These are phyloP conservation scores for Corylus heterophylla DNA, from an alignment of 306 rosid species.

Conservation along the genomic window DNA sequence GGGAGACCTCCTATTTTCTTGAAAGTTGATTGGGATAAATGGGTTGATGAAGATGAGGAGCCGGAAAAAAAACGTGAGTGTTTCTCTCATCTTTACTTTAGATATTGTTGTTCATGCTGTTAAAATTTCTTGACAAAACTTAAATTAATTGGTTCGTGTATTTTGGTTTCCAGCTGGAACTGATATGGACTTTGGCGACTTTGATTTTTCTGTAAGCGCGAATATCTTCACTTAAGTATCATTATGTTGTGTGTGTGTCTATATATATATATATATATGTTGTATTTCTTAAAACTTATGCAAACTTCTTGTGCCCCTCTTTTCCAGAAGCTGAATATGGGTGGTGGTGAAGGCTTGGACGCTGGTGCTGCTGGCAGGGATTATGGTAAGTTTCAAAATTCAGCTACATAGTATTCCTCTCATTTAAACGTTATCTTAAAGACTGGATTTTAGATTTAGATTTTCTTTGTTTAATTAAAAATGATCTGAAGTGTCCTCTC, in stretches of 20 bases:
- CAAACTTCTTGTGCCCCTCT: background rate
- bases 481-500: background rate
- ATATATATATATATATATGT: no score
- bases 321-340: slow-evolving; percentile 35
- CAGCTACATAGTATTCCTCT: background rate
- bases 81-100: background rate
- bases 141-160: background rate
- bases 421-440: background rate
- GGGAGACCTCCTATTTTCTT: slow-evolving; percentile 62
- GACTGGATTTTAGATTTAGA: background rate
- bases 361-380: slow-evolving; percentile 18
- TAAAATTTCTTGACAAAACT: slow-evolving; percentile 5
- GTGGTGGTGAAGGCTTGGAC: slow-evolving; percentile 22
- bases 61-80: slow-evolving; percentile 31
- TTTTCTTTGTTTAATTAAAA: background rate
- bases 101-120: background rate
- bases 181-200: slow-evolving; percentile 48
- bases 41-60: slow-evolving; percentile 86
- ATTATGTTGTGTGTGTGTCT: background rate
- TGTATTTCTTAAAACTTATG: background rate
- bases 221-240: background rate
- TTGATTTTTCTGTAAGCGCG: slow-evolving; percentile 60
- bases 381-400: slow-evolving; percentile 26
- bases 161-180: slow-evolving; percentile 38
- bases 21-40: slow-evolving; percentile 82